Percentiles rank a stretch among this genome's conserved stretches.
These are phyloP conservation scores for Collybiopsis luxurians DNA, from an alignment of 768 basidiomycete genomes.

Conservation along the genomic window DNA sequence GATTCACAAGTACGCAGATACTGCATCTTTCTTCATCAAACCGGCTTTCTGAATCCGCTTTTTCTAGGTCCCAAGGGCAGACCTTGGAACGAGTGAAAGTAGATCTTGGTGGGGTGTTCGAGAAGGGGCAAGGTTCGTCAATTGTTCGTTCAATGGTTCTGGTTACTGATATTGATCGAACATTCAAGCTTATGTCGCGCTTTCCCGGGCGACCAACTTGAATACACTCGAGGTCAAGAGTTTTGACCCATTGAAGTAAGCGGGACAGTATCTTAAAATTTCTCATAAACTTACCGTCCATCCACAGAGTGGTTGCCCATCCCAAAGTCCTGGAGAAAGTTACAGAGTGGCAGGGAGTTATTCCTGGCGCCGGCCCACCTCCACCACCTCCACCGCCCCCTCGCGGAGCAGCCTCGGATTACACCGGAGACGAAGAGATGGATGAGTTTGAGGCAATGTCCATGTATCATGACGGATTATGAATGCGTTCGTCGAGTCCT, in stretches of 20 bases:
- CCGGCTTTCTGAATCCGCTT: slow-evolving; percentile 88
- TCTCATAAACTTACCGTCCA: slow-evolving; percentile 2
- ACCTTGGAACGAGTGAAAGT: slow-evolving; percentile 84
- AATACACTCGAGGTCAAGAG: slow-evolving; percentile 60
- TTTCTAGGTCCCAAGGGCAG: slow-evolving; percentile 92
- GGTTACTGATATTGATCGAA: neutral
- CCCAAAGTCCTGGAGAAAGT: slow-evolving; percentile 59
- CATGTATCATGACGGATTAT: slow-evolving; percentile 24
- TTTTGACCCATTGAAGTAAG: slow-evolving; percentile 60
- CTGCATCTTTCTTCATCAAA: slow-evolving; percentile 75
- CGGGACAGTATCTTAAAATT: neutral
- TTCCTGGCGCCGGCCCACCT: slow-evolving; percentile 3
- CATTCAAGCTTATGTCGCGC: slow-evolving; percentile 60
- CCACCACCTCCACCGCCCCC: slow-evolving; percentile 9
- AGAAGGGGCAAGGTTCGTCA: slow-evolving; percentile 67
- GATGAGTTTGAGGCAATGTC: slow-evolving; percentile 34
- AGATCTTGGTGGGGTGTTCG: slow-evolving; percentile 72
- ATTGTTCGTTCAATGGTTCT: neutral
- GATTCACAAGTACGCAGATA: slow-evolving; percentile 87
- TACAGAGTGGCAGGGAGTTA: slow-evolving; percentile 43
- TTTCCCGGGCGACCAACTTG: slow-evolving; percentile 72
- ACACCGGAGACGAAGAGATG: slow-evolving; percentile 28
- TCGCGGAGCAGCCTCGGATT: no score
- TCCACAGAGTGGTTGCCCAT: slow-evolving; percentile 58
- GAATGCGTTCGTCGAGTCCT: no score